These are phyloP conservation scores for Aspergillus fijiensis DNA, from an alignment of 2,329 filamentous ascomycete genomes.

Conservation along the genomic window DNA sequence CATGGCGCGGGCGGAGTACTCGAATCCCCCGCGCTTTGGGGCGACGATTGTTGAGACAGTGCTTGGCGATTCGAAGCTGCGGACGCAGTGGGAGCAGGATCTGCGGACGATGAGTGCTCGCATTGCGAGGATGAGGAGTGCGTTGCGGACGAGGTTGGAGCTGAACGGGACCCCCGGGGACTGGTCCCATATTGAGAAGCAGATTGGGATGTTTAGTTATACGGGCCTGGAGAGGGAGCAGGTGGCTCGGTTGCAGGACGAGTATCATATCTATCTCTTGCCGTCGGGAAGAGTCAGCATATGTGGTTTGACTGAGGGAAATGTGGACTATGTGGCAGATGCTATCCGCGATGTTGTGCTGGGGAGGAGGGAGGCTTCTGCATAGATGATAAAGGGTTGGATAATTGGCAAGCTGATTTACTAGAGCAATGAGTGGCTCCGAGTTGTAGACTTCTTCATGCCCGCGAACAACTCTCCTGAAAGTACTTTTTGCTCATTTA, in stretches of 20 bases:
- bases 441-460: too few relatives aligned
- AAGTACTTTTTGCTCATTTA: too few relatives aligned
- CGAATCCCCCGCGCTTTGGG: constrained; percentile 30
- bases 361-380: too few relatives aligned
- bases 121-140: constrained; percentile 3
- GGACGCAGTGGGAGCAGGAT: constrained; percentile 33
- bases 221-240: constrained; percentile 36
- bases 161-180: constrained; percentile 24
- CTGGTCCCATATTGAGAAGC: constrained; percentile 33
- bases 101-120: constrained; percentile 32
- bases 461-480: too few relatives aligned
- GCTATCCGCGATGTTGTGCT: constrained; percentile 18
- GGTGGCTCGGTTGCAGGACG: constrained; percentile 29
- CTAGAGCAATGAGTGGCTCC: too few relatives aligned
- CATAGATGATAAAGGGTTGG: too few relatives aligned
- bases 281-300: constrained; percentile 35
- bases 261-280: constrained; percentile 40
- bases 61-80: constrained; percentile 22
- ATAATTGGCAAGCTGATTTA: too few relatives aligned
- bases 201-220: constrained; percentile 47
- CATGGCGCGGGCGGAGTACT: constrained; percentile 31
- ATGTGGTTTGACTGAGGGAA: constrained; percentile 30
- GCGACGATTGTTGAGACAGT: constrained; percentile 30
- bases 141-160: constrained; percentile 26
- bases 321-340: constrained; percentile 21